These are phyloP conservation scores for Saccharum hybrid DNA, from an alignment of 202 grass and related monocot species.

Conservation along the genomic window DNA sequence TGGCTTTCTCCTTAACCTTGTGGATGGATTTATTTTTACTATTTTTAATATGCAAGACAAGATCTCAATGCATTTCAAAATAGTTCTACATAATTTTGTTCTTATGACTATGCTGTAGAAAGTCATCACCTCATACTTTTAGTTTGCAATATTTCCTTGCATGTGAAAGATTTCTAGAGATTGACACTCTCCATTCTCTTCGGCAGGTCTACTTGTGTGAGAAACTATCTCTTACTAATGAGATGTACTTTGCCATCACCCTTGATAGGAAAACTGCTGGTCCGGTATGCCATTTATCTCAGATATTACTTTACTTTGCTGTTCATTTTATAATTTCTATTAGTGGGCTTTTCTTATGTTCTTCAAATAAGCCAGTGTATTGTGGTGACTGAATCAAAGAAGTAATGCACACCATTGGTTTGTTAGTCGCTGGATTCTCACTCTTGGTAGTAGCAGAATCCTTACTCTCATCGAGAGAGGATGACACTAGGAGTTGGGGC, in stretches of 20 bases:
- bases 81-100: neutral
- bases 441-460: no score
- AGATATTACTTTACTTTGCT: constrained; percentile 11
- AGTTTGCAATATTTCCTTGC: constrained; percentile 12
- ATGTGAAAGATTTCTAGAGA: neutral
- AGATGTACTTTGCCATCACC: constrained; percentile 99
- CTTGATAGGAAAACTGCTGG: constrained; percentile 91
- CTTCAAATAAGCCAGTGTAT: neutral
- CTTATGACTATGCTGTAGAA: constrained; percentile 17
- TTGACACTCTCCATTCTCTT: constrained; percentile 35
- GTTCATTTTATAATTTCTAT: constrained; percentile 31
- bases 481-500: no score
- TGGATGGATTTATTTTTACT: constrained; percentile 21
- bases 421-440: no score
- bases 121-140: neutral
- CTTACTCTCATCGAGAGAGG: no score
- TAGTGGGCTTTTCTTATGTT: neutral
- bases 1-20: neutral
- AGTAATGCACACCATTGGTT: neutral
- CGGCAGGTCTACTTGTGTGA: constrained; percentile 94
- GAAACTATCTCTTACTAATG: constrained; percentile 95
- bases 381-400: neutral
- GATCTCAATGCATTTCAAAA: neutral
- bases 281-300: constrained; percentile 66
- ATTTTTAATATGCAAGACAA: constrained; percentile 23